phyloP scores from a whole-genome alignment of 768 basidiomycete genomes.

The Pulveroboletus sp. region DNA sequence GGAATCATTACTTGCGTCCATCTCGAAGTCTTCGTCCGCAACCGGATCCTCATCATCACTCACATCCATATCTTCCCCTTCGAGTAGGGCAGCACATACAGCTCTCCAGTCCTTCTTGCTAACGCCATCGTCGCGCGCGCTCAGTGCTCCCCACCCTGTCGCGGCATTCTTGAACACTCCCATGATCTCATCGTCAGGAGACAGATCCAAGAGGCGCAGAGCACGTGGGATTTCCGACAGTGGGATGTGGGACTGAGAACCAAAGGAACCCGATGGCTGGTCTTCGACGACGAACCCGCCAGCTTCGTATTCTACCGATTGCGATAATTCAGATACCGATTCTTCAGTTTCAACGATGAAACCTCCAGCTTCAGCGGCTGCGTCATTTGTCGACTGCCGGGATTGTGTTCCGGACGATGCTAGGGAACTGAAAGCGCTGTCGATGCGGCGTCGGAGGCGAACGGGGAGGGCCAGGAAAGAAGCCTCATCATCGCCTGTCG shows the following conservation, averaged over 20 bases:
- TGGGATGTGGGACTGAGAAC: slow-evolving; percentile 38
- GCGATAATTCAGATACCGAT: slow-evolving; percentile 11
- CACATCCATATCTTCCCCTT: slow-evolving; percentile 33
- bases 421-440: slow-evolving; percentile 45
- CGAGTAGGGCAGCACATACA: slow-evolving; percentile 73
- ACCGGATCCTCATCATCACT: slow-evolving; percentile 12
- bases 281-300: slow-evolving; percentile 33
- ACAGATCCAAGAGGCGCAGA: slow-evolving; percentile 59
- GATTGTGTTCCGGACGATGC: slow-evolving; percentile 3
- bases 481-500: slow-evolving; percentile 2
- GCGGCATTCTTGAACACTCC: slow-evolving; percentile 73
- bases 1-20: slow-evolving; percentile 24
- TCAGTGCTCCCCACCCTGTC: slow-evolving; percentile 55
- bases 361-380: slow-evolving; percentile 30
- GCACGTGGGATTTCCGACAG: slow-evolving; percentile 58
- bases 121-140: slow-evolving; percentile 37
- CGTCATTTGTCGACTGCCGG: slow-evolving; percentile 6
- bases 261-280: slow-evolving; percentile 1
- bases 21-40: slow-evolving; percentile 19
- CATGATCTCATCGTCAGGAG: slow-evolving; percentile 70
- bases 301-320: slow-evolving; percentile 16
- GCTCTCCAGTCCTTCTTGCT: slow-evolving; percentile 72
- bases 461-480: slow-evolving; percentile 41
- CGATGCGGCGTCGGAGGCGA: slow-evolving; percentile 44
- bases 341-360: slow-evolving; percentile 33